Evolutionary conservation across 345 rosid species (phyloP).

Genomic region (Odontarrhena argentea): DNA sequence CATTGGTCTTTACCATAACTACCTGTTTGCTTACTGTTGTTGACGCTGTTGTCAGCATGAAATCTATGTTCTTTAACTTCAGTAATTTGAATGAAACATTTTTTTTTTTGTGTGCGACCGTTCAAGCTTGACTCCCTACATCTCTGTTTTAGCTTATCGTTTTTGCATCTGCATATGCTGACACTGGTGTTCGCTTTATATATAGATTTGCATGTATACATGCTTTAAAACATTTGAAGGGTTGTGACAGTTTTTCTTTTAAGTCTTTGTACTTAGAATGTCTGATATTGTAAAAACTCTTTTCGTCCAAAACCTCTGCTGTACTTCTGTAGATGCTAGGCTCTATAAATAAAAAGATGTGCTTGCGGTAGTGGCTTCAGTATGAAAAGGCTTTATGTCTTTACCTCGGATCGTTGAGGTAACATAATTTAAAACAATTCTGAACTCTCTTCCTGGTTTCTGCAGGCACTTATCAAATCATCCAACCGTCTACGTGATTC

Average conservation of each 20-base stretch:
- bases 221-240: constrained; percentile 6
- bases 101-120: neutral
- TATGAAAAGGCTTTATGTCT: constrained; percentile 4
- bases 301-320: constrained; percentile 11
- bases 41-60: constrained; percentile 21
- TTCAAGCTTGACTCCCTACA: constrained; percentile 21
- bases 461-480: constrained; percentile 95
- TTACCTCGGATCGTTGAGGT: constrained; percentile 4
- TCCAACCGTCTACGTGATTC: constrained; percentile 91
- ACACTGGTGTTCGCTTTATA: constrained; percentile 11
- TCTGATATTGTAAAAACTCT: constrained; percentile 8
- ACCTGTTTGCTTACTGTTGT: constrained; percentile 14
- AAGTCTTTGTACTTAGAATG: constrained; percentile 13
- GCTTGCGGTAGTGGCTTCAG: constrained; percentile 20
- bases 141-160: constrained; percentile 1
- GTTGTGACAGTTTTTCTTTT: constrained; percentile 3
- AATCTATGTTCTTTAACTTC: neutral
- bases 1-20: constrained; percentile 22
- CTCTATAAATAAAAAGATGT: constrained; percentile 17
- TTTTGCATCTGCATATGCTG: constrained; percentile 18
- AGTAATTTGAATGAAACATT: constrained; percentile 10
- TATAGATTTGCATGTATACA: constrained; percentile 21
- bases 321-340: constrained; percentile 25
- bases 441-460: constrained; percentile 23
- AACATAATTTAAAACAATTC: neutral